Evolutionary conservation across 495 filamentous ascomycete species (phyloP).

Genomic region (Paragyromitra xinjiangensis): DNA sequence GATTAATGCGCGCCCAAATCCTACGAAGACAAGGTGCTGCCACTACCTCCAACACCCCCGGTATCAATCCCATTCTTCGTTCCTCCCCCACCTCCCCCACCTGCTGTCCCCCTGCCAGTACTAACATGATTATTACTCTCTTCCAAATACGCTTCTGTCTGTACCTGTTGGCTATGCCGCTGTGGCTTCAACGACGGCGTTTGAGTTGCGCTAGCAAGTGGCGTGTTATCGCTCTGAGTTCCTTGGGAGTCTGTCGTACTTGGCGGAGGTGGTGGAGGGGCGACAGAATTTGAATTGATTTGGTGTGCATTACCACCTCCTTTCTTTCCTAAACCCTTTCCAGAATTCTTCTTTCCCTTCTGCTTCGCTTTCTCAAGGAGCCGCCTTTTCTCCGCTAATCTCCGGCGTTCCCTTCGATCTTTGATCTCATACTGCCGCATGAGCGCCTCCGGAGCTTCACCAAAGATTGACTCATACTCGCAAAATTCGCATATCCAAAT

Average conservation of each 20-base stretch:
- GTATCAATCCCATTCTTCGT: constrained; percentile 35
- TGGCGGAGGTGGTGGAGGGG: constrained; percentile 53
- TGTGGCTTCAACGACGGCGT: constrained; percentile 54
- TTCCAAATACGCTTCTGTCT: constrained; percentile 54
- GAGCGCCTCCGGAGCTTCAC: constrained; percentile 79
- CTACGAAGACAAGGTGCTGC: constrained; percentile 37
- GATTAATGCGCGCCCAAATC: constrained; percentile 12
- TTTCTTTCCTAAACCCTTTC: constrained; percentile 71
- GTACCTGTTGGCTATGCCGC: constrained; percentile 56
- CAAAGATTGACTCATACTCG: constrained; percentile 88
- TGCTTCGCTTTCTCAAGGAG: constrained; percentile 93
- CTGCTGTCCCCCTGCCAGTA: constrained; percentile 50
- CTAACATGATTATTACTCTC: constrained; percentile 53
- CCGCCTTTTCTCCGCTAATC: constrained; percentile 80
- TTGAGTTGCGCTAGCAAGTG: constrained; percentile 50
- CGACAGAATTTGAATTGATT: constrained; percentile 22
- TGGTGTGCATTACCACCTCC: constrained; percentile 56
- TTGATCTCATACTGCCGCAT: constrained; percentile 95
- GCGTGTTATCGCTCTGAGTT: constrained; percentile 57
- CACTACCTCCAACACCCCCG: constrained; percentile 22
- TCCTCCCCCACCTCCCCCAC: constrained; percentile 30
- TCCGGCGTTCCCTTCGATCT: constrained; percentile 82
- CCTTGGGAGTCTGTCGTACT: constrained; percentile 56
- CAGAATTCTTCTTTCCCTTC: constrained; percentile 78
- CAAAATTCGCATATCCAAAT: constrained; percentile 96